Conservation (phyloP, 2,329 filamentous ascomycete species). For the Fusarium staphyleae region DNA sequence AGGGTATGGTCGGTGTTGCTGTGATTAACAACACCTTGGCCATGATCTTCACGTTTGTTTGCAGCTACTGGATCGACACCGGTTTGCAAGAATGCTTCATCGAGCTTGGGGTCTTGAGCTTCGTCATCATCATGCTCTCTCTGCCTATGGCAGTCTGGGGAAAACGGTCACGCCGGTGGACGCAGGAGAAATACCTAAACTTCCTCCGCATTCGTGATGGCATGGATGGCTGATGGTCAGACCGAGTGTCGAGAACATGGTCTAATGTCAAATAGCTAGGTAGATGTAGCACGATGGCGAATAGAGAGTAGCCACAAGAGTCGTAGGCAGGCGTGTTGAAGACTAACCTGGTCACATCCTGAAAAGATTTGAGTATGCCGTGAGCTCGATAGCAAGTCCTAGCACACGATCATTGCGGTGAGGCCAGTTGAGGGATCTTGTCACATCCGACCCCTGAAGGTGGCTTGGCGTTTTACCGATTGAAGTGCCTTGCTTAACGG, state of each 20-base stretch:
- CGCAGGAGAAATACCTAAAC: conserved; percentile 52
- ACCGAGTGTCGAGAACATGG: neutral
- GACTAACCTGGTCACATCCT: too few relatives aligned
- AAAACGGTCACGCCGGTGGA: conserved; percentile 57
- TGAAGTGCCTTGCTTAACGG: fast-evolving
- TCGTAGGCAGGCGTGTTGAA: too few relatives aligned
- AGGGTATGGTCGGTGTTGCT: conserved; percentile 65
- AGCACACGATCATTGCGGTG: neutral
- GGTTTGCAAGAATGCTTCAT: conserved; percentile 58
- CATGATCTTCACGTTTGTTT: conserved; percentile 61
- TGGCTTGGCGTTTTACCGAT: neutral
- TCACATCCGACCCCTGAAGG: neutral
- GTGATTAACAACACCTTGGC: conserved; percentile 64
- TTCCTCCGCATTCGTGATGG: conserved; percentile 58
- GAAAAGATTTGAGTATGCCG: neutral
- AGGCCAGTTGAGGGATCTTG: neutral
- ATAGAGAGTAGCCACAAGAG: too few relatives aligned
- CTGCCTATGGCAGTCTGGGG: conserved; percentile 63
- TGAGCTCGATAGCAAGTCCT: neutral
- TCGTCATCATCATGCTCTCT: conserved; percentile 58
- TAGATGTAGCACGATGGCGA: too few relatives aligned
- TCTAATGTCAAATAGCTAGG: too few relatives aligned
- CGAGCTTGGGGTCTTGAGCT: conserved; percentile 58
- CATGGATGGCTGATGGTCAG: conserved; percentile 32
- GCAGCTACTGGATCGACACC: conserved; percentile 57